These are phyloP conservation scores for Hyaloscypha variabilis DNA, from an alignment of 495 filamentous ascomycete species.

Conservation along the genomic window DNA sequence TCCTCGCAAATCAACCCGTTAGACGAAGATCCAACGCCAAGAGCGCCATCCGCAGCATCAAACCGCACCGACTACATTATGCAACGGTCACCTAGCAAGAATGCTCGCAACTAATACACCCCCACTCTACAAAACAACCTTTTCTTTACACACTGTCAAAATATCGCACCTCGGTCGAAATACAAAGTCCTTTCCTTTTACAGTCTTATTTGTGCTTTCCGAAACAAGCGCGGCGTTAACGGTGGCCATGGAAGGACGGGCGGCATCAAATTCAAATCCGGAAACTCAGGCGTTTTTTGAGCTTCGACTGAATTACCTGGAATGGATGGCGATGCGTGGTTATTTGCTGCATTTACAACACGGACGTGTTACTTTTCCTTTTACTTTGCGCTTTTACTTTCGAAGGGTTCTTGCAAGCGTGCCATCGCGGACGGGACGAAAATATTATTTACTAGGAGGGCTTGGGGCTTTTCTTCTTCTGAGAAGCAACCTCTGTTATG, in stretches of 20 bases:
- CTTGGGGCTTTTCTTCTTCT: neutral
- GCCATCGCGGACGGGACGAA: neutral
- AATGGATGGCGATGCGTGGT: neutral
- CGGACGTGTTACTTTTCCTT: constrained; percentile 11
- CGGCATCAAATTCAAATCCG: constrained; percentile 7
- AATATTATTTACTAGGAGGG: neutral
- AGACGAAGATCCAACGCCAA: constrained; percentile 34
- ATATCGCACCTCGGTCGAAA: neutral
- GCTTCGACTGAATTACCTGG: constrained; percentile 14
- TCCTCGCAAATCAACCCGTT: constrained; percentile 15
- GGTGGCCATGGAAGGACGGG: constrained; percentile 8
- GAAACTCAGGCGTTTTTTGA: neutral
- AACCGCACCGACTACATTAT: constrained; percentile 20
- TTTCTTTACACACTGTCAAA: neutral
- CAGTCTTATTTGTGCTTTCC: constrained; percentile 13
- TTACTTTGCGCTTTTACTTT: constrained; percentile 7
- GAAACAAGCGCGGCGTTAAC: constrained; percentile 22
- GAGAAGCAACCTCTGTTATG: neutral
- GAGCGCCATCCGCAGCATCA: constrained; percentile 29
- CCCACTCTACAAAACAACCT: neutral
- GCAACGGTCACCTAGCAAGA: neutral
- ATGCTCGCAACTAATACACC: neutral
- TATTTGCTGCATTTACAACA: constrained; percentile 32
- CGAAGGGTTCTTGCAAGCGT: neutral
- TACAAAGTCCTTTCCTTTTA: constrained; percentile 2